Base-by-base conservation (phyloP, 2,329 filamentous ascomycete genomes). In the Paecilomyces formosus region DNA sequence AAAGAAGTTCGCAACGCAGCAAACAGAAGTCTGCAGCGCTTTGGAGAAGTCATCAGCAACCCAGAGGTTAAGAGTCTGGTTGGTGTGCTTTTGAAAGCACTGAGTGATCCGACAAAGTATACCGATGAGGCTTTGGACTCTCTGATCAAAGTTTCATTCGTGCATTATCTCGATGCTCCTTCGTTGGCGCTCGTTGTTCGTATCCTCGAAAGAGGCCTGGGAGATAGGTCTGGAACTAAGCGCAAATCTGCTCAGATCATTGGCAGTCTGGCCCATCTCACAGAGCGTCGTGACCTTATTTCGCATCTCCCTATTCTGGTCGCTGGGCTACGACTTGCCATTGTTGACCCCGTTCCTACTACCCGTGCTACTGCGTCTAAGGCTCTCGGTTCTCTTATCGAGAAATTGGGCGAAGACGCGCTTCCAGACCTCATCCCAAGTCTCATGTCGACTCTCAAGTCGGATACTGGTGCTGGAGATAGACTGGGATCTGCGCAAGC, bases 1-100 rank as follows among this genome's bases (percentile, higher is more conserved):
- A 99, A 99, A 75, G 94, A 99, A 76, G 94, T 99, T 31, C 86
- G 94, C 61, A 81, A 86, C 52, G 92, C 91, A 22, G 94, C 94
- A 7, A 99, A 99, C 75, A 88, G 93, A 76, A 96, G 92, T 77
- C 81, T 99, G 77, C 96, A 99, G 78, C 88, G 94, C 58, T 99
- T 99, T 72, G 94, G 95, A 64, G 95, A 99, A 74, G 95, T 99
- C 65, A 99, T 99, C 73, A 95, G 84, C 74, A 99, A 99, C 73
- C 94, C 94, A 3, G 94, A 99, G 75, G 90, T 99, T 70, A 97
- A 97, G 83, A 85, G 88, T 63, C 82, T 97, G 13, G 93, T 97
- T 59, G 88, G 88, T 67, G 89, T 97, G 58, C 83, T 99, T 33
- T 86, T 99, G 66, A 97, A 97, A 76, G 95, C 94, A 62, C 85